Conservation (phyloP, 306 rosid species). For the Astragalus membranaceus region DNA sequence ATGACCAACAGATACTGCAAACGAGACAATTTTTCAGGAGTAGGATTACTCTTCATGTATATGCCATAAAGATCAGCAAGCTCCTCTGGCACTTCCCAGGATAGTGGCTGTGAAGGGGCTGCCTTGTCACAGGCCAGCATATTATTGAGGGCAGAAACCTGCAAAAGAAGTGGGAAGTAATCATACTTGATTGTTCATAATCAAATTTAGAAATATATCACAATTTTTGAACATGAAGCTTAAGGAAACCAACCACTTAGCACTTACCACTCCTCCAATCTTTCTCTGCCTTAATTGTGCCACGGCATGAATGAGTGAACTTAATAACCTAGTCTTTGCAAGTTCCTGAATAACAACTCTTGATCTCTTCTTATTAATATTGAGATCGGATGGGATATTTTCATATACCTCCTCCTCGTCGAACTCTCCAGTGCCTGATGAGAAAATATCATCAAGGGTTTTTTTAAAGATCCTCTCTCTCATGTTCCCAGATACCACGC, state of each 20-base stretch:
- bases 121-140: conserved; percentile 48
- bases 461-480: conserved; percentile 87
- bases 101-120: conserved; percentile 25
- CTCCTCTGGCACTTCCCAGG: conserved; percentile 66
- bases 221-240: background rate
- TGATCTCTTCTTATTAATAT: conserved; percentile 67
- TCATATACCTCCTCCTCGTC: conserved; percentile 87
- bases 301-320: conserved; percentile 87
- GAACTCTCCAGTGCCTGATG: conserved; percentile 96
- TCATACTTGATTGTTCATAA: background rate
- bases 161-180: conserved; percentile 5
- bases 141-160: conserved; percentile 44
- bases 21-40: conserved; percentile 76
- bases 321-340: conserved; percentile 64
- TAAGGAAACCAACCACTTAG: conserved; percentile 28
- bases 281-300: conserved; percentile 75
- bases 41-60: conserved; percentile 59
- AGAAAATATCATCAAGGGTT: conserved; percentile 84
- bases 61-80: conserved; percentile 67
- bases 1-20: conserved; percentile 82
- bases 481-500: conserved; percentile 68
- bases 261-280: conserved; percentile 76
- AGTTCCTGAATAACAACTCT: conserved; percentile 56
- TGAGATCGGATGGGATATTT: conserved; percentile 83
- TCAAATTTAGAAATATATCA: background rate